These are phyloP conservation scores for Aspergillus caelatus DNA, from an alignment of 2,329 filamentous ascomycete genomes.

Conservation along the genomic window DNA sequence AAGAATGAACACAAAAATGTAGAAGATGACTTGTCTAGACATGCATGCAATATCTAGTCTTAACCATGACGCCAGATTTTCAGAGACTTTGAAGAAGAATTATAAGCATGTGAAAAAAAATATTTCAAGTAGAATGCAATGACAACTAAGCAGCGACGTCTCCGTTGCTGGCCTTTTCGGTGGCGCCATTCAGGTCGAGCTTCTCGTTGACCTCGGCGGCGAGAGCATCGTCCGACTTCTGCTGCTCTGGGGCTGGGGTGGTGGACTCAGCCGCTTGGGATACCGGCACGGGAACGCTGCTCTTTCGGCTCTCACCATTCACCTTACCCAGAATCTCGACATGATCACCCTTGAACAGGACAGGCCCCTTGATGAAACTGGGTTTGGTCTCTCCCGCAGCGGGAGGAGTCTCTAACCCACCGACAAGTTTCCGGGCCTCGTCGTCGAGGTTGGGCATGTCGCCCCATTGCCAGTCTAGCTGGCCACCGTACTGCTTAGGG, in stretches of 20 bases:
- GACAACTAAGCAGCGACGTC: not conserved
- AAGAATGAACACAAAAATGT: not conserved
- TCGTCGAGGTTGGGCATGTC: constrained; percentile 72
- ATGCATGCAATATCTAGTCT: constrained; percentile 7
- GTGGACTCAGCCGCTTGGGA: not conserved
- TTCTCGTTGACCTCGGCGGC: constrained; percentile 2
- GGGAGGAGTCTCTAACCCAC: constrained; percentile 32
- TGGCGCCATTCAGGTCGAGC: not conserved
- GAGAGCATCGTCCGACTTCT: not conserved
- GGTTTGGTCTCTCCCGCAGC: constrained; percentile 29
- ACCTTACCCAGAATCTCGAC: constrained; percentile 39
- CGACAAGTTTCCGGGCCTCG: constrained; percentile 36
- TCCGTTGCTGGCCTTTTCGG: not conserved
- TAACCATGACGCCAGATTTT: constrained; percentile 9
- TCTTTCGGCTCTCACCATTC: constrained; percentile 35
- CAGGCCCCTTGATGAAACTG: constrained; percentile 37
- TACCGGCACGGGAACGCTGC: constrained; percentile 27
- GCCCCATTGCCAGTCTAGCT: constrained; percentile 80
- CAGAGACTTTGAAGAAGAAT: not conserved
- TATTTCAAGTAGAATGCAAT: not conserved
- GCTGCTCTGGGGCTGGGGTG: not conserved
- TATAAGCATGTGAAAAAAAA: not conserved
- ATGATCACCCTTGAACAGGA: constrained; percentile 37
- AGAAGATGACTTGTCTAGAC: not conserved
- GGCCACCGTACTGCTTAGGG: constrained; percentile 85